phyloP scores from a whole-genome alignment of 306 rosid species.

The Citrullus mucosospermus region DNA sequence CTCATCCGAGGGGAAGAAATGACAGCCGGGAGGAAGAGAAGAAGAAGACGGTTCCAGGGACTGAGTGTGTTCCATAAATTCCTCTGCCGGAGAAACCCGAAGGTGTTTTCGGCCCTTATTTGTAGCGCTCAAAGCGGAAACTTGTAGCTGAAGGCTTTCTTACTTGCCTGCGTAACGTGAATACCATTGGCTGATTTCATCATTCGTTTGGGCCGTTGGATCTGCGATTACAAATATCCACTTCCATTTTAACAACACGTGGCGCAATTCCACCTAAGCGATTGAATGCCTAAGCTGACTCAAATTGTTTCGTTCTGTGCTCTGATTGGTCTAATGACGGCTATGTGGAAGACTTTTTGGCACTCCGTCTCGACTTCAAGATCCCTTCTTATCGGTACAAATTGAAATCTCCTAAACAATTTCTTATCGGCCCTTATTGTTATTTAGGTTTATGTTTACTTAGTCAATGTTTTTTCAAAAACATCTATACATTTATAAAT shows the following conservation, averaged over 20 bases:
- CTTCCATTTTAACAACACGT: background rate
- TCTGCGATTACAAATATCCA: background rate
- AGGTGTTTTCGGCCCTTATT: background rate
- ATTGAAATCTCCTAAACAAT: no score
- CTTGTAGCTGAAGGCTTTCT: slow-evolving; percentile 7
- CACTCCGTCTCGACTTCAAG: no score
- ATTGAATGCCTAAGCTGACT: background rate
- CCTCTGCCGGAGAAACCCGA: background rate
- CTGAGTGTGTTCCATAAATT: slow-evolving; percentile 24
- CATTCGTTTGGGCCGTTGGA: background rate
- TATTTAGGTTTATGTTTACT: no score
- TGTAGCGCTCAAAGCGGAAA: background rate
- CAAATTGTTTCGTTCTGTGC: background rate
- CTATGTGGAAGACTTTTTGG: background rate
- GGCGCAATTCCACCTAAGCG: background rate
- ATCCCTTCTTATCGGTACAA: no score
- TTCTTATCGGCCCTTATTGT: no score
- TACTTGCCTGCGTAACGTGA: background rate
- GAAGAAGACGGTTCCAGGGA: background rate
- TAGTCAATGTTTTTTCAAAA: no score
- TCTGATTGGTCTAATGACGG: slow-evolving; percentile 1
- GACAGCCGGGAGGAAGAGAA: slow-evolving; percentile 40
- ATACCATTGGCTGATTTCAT: background rate
- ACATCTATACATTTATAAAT: no score
- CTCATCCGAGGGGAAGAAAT: slow-evolving; percentile 51